Conservation (phyloP, 1,284 basidiomycete species). For the Sporisorium graminicola region DNA sequence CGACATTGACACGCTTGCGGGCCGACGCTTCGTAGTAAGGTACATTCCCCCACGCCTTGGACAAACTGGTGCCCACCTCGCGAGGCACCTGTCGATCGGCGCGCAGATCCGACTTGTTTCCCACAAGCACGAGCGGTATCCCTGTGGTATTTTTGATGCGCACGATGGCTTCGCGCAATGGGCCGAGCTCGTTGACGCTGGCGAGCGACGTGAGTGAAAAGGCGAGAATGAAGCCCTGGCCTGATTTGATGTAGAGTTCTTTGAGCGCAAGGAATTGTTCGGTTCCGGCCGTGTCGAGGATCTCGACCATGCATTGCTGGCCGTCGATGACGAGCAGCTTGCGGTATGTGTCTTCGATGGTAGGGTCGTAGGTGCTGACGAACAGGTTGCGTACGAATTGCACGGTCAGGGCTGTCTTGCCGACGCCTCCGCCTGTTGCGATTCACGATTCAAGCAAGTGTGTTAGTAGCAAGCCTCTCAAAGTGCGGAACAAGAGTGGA, state of each 20-base stretch:
- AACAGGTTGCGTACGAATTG: slow-evolving; percentile 65
- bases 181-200: slow-evolving; percentile 63
- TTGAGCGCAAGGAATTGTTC: slow-evolving; percentile 66
- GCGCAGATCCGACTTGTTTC: slow-evolving; percentile 63
- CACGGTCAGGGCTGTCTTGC: slow-evolving; percentile 63
- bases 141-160: slow-evolving; percentile 56
- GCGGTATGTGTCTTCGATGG: slow-evolving; percentile 66
- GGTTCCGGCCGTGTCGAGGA: slow-evolving; percentile 64
- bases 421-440: slow-evolving; percentile 59
- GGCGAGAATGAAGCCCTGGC: slow-evolving; percentile 64
- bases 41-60: slow-evolving; percentile 63
- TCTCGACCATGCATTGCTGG: slow-evolving; percentile 60
- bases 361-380: slow-evolving; percentile 65
- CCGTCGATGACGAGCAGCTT: slow-evolving; percentile 62
- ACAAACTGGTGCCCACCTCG: slow-evolving; percentile 63
- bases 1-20: slow-evolving; percentile 61
- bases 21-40: slow-evolving; percentile 65
- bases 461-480: background rate
- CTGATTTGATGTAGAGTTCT: slow-evolving; percentile 63
- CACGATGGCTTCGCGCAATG: slow-evolving; percentile 61
- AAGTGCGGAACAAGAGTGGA: background rate
- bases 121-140: slow-evolving; percentile 62
- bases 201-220: slow-evolving; percentile 62
- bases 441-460: background rate
- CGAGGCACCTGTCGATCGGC: slow-evolving; percentile 61